Evolutionary conservation across 177 flowering plant species (phyloP).

Genomic region (Telopea speciosissima): DNA sequence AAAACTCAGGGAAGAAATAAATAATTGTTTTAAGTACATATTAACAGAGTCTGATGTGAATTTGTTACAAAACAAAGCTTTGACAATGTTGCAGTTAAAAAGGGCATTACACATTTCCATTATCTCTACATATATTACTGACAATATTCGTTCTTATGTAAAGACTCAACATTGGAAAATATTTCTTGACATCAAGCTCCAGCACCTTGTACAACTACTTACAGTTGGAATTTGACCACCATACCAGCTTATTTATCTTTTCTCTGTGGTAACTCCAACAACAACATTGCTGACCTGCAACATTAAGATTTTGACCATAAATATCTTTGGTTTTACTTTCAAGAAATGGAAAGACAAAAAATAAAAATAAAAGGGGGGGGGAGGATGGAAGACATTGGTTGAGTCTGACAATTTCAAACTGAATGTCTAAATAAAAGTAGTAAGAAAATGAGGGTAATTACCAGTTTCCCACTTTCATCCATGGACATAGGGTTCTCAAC

Average conservation of each 20-base stretch:
- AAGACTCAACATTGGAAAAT: neutral
- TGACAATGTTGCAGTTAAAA: neutral
- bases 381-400: neutral
- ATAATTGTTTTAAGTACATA: neutral
- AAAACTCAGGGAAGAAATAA: neutral
- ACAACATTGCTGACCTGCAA: conserved; percentile 1
- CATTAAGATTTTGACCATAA: neutral
- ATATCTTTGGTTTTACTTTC: neutral
- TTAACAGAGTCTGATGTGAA: neutral
- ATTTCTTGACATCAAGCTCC: neutral
- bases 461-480: conserved; percentile 95
- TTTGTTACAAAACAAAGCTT: neutral
- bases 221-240: neutral
- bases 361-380: neutral
- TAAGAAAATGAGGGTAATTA: conserved; percentile 18
- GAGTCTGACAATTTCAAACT: neutral
- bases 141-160: neutral
- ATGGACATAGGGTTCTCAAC: conserved; percentile 97
- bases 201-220: neutral
- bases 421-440: neutral
- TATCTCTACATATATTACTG: no score
- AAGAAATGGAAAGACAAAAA: neutral
- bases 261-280: neutral
- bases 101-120: neutral
- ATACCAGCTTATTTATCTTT: neutral